Percentiles rank a stretch among this genome's conserved stretches.
Conservation (phyloP, 2,329 filamentous ascomycete genomes). For the Colletotrichum noveboracense region DNA sequence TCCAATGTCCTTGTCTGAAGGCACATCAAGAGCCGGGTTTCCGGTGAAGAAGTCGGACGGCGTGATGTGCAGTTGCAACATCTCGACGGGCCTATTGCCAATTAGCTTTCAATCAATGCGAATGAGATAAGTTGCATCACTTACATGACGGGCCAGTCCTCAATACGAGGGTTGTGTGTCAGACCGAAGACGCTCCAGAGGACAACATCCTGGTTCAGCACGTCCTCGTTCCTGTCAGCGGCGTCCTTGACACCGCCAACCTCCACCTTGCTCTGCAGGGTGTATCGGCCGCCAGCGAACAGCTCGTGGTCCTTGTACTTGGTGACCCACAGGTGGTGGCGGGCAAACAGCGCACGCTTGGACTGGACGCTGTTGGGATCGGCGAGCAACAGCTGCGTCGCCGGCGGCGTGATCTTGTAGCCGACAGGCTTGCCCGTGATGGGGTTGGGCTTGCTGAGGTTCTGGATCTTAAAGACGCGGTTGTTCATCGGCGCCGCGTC, state of each 20-base stretch:
- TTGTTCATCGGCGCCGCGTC: slow-evolving; percentile 49
- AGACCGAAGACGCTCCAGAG: slow-evolving; percentile 55
- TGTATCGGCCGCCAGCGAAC: slow-evolving; percentile 32
- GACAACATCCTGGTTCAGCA: slow-evolving; percentile 51
- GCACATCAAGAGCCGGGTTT: slow-evolving; percentile 53
- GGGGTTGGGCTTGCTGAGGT: slow-evolving; percentile 29
- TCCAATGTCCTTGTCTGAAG: slow-evolving; percentile 35
- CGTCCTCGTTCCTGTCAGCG: slow-evolving; percentile 48
- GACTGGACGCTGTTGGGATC: slow-evolving; percentile 20
- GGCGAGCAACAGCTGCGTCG: slow-evolving; percentile 40
- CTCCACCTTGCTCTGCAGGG: slow-evolving; percentile 37
- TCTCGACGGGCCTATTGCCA: slow-evolving; percentile 56
- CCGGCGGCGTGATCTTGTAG: slow-evolving; percentile 39
- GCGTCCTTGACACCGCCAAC: slow-evolving; percentile 23
- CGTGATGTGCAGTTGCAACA: slow-evolving; percentile 47
- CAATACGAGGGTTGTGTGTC: slow-evolving; percentile 61
- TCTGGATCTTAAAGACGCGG: slow-evolving; percentile 25
- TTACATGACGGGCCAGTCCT: slow-evolving; percentile 67
- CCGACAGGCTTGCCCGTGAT: slow-evolving; percentile 39
- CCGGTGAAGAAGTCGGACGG: slow-evolving; percentile 54
- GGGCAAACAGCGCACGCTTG: slow-evolving; percentile 31
- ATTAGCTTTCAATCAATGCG: not conserved
- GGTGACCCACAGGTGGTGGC: slow-evolving; percentile 33
- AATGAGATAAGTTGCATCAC: slow-evolving; percentile 23
- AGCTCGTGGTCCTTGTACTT: slow-evolving; percentile 32